These are phyloP conservation scores for Aspergillus clavatus DNA, from an alignment of 2,329 filamentous ascomycete species.

Conservation along the genomic window DNA sequence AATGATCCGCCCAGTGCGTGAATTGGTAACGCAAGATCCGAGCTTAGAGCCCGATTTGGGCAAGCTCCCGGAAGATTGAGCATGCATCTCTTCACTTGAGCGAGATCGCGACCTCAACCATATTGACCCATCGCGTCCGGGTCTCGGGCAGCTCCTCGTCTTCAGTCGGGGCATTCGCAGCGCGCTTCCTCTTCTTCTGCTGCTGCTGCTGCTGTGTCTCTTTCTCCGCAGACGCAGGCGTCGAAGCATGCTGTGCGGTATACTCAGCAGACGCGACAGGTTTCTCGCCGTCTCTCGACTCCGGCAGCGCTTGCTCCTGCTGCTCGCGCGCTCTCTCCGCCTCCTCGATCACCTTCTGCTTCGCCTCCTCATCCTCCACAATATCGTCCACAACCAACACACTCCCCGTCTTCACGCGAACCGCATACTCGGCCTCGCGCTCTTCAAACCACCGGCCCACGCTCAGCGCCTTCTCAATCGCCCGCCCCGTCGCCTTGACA, in stretches of 20 bases:
- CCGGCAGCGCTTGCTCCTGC: constrained; percentile 12
- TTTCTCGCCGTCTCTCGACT: constrained; percentile 12
- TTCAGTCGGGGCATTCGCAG: constrained; percentile 15
- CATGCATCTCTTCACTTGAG: constrained; percentile 38
- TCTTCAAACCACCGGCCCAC: constrained; percentile 55
- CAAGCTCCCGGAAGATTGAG: not conserved
- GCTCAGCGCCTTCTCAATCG: constrained; percentile 53
- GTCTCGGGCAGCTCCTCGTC: constrained; percentile 41
- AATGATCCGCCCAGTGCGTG: too few relatives aligned
- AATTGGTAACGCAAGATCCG: too few relatives aligned
- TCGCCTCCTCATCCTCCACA: constrained; percentile 36
- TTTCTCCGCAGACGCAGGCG: too few relatives aligned
- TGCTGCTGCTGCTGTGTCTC: too few relatives aligned
- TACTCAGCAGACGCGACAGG: constrained; percentile 6
- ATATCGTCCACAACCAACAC: constrained; percentile 59
- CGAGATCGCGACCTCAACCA: constrained; percentile 42
- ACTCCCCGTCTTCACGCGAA: constrained; percentile 52
- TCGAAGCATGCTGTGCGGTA: not conserved
- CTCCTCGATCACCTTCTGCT: constrained; percentile 22
- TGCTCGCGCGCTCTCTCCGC: constrained; percentile 20
- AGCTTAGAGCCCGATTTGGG: not conserved
- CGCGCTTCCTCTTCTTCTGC: constrained; percentile 29
- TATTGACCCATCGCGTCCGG: constrained; percentile 45
- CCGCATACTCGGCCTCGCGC: constrained; percentile 46
- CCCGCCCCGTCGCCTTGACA: constrained; percentile 57